Base-by-base conservation (phyloP, 2,329 filamentous ascomycete genomes). In the Xylaria sp. region DNA sequence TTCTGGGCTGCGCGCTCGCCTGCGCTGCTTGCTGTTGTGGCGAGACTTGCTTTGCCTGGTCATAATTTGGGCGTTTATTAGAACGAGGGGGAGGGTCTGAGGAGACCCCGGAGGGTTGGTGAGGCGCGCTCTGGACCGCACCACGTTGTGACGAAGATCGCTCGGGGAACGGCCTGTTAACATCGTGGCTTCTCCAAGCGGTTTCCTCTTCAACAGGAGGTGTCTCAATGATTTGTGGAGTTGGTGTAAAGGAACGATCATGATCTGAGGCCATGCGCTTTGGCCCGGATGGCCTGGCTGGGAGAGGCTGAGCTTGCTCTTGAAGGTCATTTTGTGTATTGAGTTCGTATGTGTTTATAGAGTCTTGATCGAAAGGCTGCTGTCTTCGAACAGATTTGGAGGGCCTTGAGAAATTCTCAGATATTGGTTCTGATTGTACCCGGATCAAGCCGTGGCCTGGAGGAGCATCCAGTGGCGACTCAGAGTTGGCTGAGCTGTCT, bases 341-440 rank as follows among this genome's bases (percentile, higher is more conserved):
- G 12, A 82, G 81, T 61, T 88, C 86, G 25, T 83, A 82, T 39
- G 84, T 62, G 36, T 55, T 15, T 18, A 77, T 62, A 13, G 79
- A 76, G 31, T 88, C 85, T 68, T 83, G 81, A 39, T 84, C 83
- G 71, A 85, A 85, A 49, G 83, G 84, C 62, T 85, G 83, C 71
- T 86, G 82, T 69, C 83, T 80, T 65, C 85, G 80, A 25, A 86
- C 80, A 41, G 84, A 80, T 64, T 82, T 78, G 12, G 81, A 83
- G 10, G 90, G 89, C 9, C 89, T 84, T 12, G 90, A 92, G 75
- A 89, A 91, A 74, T 91, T 91, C 68, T 87, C 88, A 7, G 83
- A 80, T 31, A 86, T 80, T 2, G 92, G 91, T 75, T 95, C 93
- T 3, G 93, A 93, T 76, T 91, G 88, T 0, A 92, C 88, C 72